Base-by-base conservation (phyloP, 1,284 basidiomycete genomes). In the Ganoderma lingzhi region DNA sequence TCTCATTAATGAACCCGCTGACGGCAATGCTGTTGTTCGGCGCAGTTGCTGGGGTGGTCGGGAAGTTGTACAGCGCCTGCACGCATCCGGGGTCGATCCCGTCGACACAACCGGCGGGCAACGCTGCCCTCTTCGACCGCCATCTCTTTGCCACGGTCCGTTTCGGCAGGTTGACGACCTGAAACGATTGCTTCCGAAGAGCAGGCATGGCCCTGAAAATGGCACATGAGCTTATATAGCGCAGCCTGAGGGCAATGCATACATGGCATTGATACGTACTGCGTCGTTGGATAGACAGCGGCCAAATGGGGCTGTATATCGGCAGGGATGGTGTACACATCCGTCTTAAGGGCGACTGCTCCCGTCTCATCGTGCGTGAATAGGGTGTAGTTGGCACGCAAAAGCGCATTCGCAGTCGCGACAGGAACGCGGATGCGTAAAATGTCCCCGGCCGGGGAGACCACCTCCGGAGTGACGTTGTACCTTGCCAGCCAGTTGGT, bases 61-160 rank as follows among this genome's bases (percentile, higher is more conserved):
- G 71, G 14, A 79, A 79, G 15, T 85, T 87, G 76, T 90, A 90
- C 44, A 89, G 71, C 6, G 81, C 80, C 63, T 83, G 77, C 62
- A 90, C 77, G 74, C 88, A 90, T 0, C 83, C 75, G 10, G 87
- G 87, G 0, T 87, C 88, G 60, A 89, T 83, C 0, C 17, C 41
- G 6, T 65, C n/a, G 30, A 39, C 65, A 32, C 70, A 71, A 41
- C 62, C 51, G 2, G 68, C 12, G 19, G 67, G 58, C 6, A 62
- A 14, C 23, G 37, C n/a, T 8, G 58, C 23, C 48, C 48, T 10
- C 10, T 51, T 51, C 23, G 48, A 51, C 23, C 3, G 23, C 48
- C 12, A 51, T 10, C 23, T 28, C 23, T 51, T 51, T 48, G 45
- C n/a, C 45, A 48, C n/a, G 3, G 23, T 4, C 48, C 23, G 3